These are phyloP conservation scores for Moesziomyces antarcticus DNA, from an alignment of 1,284 basidiomycete genomes.

Conservation along the genomic window DNA sequence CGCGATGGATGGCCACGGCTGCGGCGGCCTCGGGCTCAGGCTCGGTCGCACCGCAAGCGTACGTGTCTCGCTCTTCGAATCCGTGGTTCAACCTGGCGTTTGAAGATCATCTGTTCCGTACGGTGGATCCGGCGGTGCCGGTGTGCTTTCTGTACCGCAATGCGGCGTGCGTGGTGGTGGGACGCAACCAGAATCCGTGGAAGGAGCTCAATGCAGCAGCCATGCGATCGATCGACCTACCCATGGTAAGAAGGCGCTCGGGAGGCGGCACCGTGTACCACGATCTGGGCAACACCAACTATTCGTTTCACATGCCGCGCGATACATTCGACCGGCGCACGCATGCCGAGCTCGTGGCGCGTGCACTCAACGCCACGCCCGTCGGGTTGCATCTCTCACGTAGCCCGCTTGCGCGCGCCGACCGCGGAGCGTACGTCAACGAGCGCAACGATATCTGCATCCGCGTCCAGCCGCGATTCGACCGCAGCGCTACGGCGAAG, in stretches of 20 bases:
- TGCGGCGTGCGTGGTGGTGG: constrained; percentile 89
- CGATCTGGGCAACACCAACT: constrained; percentile 98
- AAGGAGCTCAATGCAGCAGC: constrained; percentile 85
- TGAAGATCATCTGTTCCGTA: constrained; percentile 74
- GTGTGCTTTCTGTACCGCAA: constrained; percentile 90
- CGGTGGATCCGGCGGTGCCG: constrained; percentile 24
- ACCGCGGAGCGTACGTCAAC: constrained; percentile 74
- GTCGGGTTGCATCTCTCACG: constrained; percentile 15
- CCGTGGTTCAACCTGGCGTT: constrained; percentile 93
- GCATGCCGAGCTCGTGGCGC: constrained; percentile 82
- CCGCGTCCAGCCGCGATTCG: constrained; percentile 75
- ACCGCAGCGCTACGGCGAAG: constrained; percentile 69
- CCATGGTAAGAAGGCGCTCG: constrained; percentile 85
- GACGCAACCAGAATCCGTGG: constrained; percentile 98
- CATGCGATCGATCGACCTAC: constrained; percentile 73
- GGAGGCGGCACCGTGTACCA: constrained; percentile 98
- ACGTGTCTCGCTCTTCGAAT: constrained; percentile 82
- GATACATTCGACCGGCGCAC: constrained; percentile 80
- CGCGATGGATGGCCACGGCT: not conserved
- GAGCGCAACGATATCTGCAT: constrained; percentile 80
- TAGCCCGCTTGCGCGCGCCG: constrained; percentile 4
- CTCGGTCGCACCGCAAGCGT: constrained; percentile 70
- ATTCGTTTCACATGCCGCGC: constrained; percentile 89
- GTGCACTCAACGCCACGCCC: constrained; percentile 76
- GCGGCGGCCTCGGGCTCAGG: not conserved